Conservation (phyloP, 805 yeast genomes). For the Pichia manshurica region DNA sequence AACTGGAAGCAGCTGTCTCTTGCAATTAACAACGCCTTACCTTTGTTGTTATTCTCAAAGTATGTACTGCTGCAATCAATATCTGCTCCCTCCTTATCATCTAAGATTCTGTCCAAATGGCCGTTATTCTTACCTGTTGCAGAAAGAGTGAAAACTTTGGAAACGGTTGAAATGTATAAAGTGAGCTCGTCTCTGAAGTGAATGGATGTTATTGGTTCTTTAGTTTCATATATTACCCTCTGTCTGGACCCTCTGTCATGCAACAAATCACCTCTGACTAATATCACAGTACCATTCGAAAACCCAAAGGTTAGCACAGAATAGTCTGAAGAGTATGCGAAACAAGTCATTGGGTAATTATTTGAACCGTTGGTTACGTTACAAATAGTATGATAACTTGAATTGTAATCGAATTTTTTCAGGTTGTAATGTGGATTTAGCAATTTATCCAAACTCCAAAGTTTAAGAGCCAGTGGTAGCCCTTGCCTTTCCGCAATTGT, state of each 20-base stretch:
- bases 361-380: conserved; percentile 66
- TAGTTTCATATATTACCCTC: conserved; percentile 64
- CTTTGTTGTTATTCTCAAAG: conserved; percentile 14
- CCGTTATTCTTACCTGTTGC: conserved; percentile 79
- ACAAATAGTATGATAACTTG: conserved; percentile 53
- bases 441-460: conserved; percentile 66
- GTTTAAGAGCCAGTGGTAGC: conserved; percentile 55
- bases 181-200: conserved; percentile 50
- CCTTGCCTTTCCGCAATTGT: conserved; percentile 76
- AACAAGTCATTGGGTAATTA: conserved; percentile 70
- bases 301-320: conserved; percentile 71
- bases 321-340: conserved; percentile 48
- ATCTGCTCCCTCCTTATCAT: conserved; percentile 43
- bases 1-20: conserved; percentile 56
- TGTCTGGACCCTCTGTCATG: conserved; percentile 91
- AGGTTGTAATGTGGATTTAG: conserved; percentile 20
- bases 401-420: conserved; percentile 29
- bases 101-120: conserved; percentile 44
- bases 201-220: conserved; percentile 78
- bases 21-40: conserved; percentile 50
- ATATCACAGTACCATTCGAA: conserved; percentile 75
- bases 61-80: conserved; percentile 41
- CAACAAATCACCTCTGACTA: conserved; percentile 80
- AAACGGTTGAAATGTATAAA: conserved; percentile 70
- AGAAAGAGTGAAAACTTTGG: conserved; percentile 61